Conservation (phyloP, 345 rosid species). For the Melaleuca quinquenervia region DNA sequence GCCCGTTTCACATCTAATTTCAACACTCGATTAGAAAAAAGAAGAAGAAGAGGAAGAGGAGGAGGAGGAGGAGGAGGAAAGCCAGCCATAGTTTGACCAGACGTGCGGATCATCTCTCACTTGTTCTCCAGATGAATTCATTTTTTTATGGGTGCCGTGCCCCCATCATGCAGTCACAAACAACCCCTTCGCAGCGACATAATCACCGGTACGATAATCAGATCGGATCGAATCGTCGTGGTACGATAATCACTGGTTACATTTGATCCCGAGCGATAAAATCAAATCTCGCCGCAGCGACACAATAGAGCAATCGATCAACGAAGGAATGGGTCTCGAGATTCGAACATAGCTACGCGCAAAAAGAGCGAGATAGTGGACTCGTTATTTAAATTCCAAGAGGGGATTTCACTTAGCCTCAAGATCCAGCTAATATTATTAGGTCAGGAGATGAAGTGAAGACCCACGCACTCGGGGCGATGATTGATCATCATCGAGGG, state of each 20-base stretch:
- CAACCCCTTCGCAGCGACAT: too few species aligned
- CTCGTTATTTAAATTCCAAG: neutral
- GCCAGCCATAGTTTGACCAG: neutral
- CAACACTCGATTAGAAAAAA: neutral
- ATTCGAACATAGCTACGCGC: neutral
- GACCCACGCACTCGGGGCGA: neutral
- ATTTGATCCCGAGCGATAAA: rapidly evolving
- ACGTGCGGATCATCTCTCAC: neutral
- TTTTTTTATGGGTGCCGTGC: neutral
- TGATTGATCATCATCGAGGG: neutral
- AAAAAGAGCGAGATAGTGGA: neutral
- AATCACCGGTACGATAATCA: too few species aligned
- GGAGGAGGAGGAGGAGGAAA: too few species aligned
- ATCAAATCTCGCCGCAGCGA: rapidly evolving
- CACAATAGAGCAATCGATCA: too few species aligned
- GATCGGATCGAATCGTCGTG: too few species aligned
- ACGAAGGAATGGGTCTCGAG: neutral
- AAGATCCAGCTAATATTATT: neutral
- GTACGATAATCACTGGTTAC: neutral
- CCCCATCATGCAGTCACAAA: neutral
- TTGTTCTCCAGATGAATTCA: neutral
- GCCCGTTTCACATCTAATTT: neutral
- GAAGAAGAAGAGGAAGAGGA: too few species aligned
- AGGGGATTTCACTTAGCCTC: neutral
- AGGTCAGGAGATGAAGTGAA: neutral